Evolutionary conservation across 768 basidiomycete genomes (phyloP), one percentile per base, ranked within the genome.

Genomic region (Ramaria rubella): DNA sequence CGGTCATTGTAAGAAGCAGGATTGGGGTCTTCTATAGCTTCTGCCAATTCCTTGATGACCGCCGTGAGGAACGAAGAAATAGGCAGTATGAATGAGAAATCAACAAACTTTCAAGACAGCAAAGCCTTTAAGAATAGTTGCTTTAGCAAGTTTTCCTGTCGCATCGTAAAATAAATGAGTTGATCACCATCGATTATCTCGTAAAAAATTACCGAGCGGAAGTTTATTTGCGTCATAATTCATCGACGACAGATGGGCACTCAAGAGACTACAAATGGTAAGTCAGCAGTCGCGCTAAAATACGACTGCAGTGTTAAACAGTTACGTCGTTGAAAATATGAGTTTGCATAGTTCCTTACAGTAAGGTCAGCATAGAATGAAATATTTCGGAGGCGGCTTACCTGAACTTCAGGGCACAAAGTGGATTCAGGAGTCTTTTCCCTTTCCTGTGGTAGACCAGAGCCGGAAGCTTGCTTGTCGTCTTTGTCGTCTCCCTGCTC

Each of bases 161-260:
- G 14, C 45, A 3, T 17, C 11, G 8, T 29, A 24, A 46, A 40
- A 29, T 33, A n/a, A 46, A 24, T 26, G 15, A 33, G 8, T 19
- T 34, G 24, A 11, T 4, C 21, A 51, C 8, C 46, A 9, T 34
- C 27, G 6, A 21, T 30, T 12, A 23, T 34, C 12, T 5, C 1
- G 49, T 2, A 7, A 19, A 29, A 3, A 45, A 60, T 44, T 64
- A 75, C 81, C 82, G 17, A 83, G 75, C 15, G 82, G 82, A 23
- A 83, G 73, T 61, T 83, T 84, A 61, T 77, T 77, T 4, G 82
- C 82, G 62, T 84, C 82, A 59, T 84, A 84, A 59, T 83, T 82
- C 80, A 84, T 81, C 5, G 79, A 78, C 15, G 79, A 77, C 63
- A 84, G 66, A 42, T 75, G 73, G 0, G 79, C 80, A 48, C 79